These are phyloP conservation scores for Melampsora larici-populina DNA, from an alignment of 1,284 basidiomycete species.

Conservation along the genomic window DNA sequence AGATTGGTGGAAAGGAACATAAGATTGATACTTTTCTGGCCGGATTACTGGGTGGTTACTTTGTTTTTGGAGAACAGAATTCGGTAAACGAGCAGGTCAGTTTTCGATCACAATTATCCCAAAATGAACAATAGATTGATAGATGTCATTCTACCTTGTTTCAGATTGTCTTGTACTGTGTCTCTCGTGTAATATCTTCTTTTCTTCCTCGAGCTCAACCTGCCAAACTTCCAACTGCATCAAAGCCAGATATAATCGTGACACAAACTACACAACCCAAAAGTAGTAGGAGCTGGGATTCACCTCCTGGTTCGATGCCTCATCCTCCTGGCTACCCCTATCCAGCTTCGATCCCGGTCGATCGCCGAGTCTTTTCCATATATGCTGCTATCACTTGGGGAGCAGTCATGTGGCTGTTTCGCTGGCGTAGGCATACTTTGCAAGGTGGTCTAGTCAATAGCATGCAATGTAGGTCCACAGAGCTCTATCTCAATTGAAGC, in stretches of 20 bases:
- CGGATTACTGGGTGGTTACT: constrained; percentile 84
- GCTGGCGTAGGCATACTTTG: constrained; percentile 75
- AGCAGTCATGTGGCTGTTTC: constrained; percentile 94
- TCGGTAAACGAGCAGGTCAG: constrained; percentile 97
- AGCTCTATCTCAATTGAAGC: not conserved
- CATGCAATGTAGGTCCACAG: constrained; percentile 52
- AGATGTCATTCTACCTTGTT: not conserved
- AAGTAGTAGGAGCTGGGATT: constrained; percentile 51
- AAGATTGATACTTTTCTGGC: constrained; percentile 84
- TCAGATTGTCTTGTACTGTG: constrained; percentile 84
- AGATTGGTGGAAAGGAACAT: constrained; percentile 68
- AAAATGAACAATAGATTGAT: no score
- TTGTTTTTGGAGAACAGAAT: constrained; percentile 87
- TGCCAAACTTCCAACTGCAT: constrained; percentile 44
- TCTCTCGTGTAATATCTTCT: constrained; percentile 49
- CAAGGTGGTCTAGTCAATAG: constrained; percentile 78
- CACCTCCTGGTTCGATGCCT: constrained; percentile 52
- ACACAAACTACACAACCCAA: constrained; percentile 51
- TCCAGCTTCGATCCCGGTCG: constrained; percentile 69
- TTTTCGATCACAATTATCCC: constrained; percentile 24
- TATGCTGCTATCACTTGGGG: constrained; percentile 93
- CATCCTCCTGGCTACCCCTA: constrained; percentile 53
- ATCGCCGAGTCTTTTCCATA: constrained; percentile 74
- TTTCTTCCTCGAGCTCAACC: constrained; percentile 50
- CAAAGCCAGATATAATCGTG: constrained; percentile 51